phyloP scores from a whole-genome alignment of 108 stramenopile species.

The Fragilaria crotonensis region DNA sequence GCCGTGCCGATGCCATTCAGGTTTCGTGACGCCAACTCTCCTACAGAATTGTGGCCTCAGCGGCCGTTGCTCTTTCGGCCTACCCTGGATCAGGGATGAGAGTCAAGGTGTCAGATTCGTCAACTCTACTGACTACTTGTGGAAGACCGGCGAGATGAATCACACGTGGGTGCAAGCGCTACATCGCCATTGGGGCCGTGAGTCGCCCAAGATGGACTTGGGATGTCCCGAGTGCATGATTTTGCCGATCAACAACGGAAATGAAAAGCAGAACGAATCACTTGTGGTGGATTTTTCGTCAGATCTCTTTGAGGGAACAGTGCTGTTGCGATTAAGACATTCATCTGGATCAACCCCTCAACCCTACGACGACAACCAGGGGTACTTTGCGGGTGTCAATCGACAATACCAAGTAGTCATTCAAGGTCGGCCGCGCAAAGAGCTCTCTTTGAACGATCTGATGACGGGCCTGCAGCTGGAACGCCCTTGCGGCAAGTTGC shows the following conservation, averaged over 20 bases:
- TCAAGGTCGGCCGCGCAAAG: slow-evolving; percentile 47
- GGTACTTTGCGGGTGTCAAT: slow-evolving; percentile 49
- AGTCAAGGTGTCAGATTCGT: slow-evolving; percentile 45
- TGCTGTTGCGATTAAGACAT: slow-evolving; percentile 46
- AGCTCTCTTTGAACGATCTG: slow-evolving; percentile 67
- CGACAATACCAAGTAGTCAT: slow-evolving; percentile 53
- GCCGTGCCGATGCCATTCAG: slow-evolving; percentile 14
- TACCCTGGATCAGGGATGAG: slow-evolving; percentile 43
- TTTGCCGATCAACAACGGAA: slow-evolving; percentile 73
- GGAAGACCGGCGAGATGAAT: slow-evolving; percentile 19
- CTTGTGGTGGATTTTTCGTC: slow-evolving; percentile 68
- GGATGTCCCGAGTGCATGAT: slow-evolving; percentile 36
- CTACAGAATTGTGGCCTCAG: slow-evolving; percentile 48
- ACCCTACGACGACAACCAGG: slow-evolving; percentile 34
- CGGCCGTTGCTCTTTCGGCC: slow-evolving; percentile 54
- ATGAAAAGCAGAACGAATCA: slow-evolving; percentile 40
- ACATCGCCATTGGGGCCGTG: slow-evolving; percentile 10
- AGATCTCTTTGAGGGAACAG: slow-evolving; percentile 59
- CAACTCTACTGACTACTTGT: slow-evolving; percentile 20
- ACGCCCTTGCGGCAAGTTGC: slow-evolving; percentile 45
- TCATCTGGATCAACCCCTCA: slow-evolving; percentile 30
- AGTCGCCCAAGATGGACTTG: background rate
- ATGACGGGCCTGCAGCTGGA: slow-evolving; percentile 51
- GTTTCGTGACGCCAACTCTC: slow-evolving; percentile 4
- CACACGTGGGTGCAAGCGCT: slow-evolving; percentile 2